phyloP scores from a whole-genome alignment of 805 yeast species.

The Ogataea ganodermae region DNA sequence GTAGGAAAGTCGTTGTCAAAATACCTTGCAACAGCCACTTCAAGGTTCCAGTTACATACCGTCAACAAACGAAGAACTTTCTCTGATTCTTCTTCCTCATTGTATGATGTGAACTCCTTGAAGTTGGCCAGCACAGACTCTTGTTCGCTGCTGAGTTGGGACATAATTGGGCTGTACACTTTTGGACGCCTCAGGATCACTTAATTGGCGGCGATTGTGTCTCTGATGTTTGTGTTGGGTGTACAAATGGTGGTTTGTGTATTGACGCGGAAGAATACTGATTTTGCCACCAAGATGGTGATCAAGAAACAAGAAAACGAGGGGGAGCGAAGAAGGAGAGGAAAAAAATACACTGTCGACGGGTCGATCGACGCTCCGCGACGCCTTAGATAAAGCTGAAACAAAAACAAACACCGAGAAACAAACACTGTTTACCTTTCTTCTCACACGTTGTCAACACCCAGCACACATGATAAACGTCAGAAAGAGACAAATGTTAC shows the following conservation, averaged over 20 bases:
- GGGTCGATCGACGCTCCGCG: constrained; percentile 14
- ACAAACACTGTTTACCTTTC: neutral
- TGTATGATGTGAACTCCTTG: constrained; percentile 49
- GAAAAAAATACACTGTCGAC: neutral
- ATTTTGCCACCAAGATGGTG: constrained; percentile 16
- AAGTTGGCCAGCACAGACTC: constrained; percentile 48
- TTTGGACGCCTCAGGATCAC: neutral
- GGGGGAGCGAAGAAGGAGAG: constrained; percentile 1
- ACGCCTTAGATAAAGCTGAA: neutral
- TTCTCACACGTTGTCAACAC: neutral
- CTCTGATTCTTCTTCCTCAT: constrained; percentile 46
- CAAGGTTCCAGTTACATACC: constrained; percentile 61
- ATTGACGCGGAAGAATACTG: neutral
- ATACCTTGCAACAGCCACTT: constrained; percentile 59
- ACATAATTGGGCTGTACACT: constrained; percentile 20
- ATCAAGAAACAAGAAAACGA: neutral
- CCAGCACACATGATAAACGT: constrained; percentile 18
- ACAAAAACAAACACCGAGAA: neutral
- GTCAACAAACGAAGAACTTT: constrained; percentile 49
- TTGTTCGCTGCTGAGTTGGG: constrained; percentile 37
- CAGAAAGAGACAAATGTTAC: constrained; percentile 13
- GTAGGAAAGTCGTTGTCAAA: constrained; percentile 56
- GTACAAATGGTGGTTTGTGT: neutral
- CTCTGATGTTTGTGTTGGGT: neutral
- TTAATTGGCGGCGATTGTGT: neutral